Evolutionary conservation across 2,329 filamentous ascomycete species (phyloP), one percentile per base, ranked within the genome.

Genomic region (Talaromyces sp.): DNA sequence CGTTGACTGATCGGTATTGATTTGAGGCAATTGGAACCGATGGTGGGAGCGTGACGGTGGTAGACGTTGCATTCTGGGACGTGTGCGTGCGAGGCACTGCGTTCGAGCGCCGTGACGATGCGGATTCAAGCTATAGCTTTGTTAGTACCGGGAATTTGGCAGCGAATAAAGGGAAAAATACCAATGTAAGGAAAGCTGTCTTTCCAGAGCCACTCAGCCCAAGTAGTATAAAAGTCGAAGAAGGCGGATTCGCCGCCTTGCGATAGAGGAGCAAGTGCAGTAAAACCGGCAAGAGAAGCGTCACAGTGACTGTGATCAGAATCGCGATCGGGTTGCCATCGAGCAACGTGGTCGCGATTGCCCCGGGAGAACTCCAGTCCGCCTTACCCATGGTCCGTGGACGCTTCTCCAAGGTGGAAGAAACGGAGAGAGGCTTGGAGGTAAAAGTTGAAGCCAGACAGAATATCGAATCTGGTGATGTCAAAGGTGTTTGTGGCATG

Each of bases 191-290:
- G 35, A 98, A 85, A 9, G 90, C 84, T 0, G 95, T 98, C 80
- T 98, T 99, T 69, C 95, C 95, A 55, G 86, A 84, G 64, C 88
- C 89, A 59, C 88, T 87, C 17, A 93, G 91, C 0, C 95, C 95
- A 55, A 93, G 74, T 50, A 97, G 80, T 63, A 98, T 86, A 8
- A 88, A 89, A 55, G 93, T 91, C 27, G 89, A 83, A 14, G 81
- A 82, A 41, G 85, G 85, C 68, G 89, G 87, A 57, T 75, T 74
- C 14, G 86, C 83, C 43, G 84, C 83, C 55, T 85, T 82, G 59
- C 84, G 84, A 73, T 91, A 86, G 71, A 96, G 83, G 71, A 89
- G 78, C 61, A 85, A 73, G 79, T 98, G 95, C 54, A 97, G 81
- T 58, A 96, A 71, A 57, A 96, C 70, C 21, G 95, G 95, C 29